Evolutionary conservation across 2,329 filamentous ascomycete species (phyloP).

Genomic region (Clarireedia sp.): DNA sequence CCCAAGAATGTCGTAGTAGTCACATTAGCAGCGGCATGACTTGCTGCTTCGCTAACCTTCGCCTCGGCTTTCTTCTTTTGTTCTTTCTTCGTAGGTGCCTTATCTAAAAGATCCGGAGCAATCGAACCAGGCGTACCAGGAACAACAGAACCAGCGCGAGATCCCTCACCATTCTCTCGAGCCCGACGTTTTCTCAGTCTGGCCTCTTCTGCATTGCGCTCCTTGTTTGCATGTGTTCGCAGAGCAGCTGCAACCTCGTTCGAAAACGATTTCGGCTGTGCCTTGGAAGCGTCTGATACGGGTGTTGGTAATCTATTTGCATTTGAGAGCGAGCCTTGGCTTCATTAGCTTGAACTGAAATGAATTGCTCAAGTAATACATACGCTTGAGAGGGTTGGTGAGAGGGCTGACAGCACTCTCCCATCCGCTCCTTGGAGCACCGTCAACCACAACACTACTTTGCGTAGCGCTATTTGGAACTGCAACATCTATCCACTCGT

Average conservation of each 20-base stretch:
- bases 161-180: conserved; percentile 45
- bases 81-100: conserved; percentile 81
- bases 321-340: conserved; percentile 25
- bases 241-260: conserved; percentile 42
- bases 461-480: conserved; percentile 35
- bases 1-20: conserved; percentile 74
- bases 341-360: conserved; percentile 25
- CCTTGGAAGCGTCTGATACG: conserved; percentile 40
- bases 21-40: conserved; percentile 73
- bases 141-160: conserved; percentile 43
- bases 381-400: conserved; percentile 54
- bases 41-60: conserved; percentile 68
- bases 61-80: conserved; percentile 65
- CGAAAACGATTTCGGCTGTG: conserved; percentile 37
- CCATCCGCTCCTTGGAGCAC: conserved; percentile 28
- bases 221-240: conserved; percentile 54
- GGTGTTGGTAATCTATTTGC: conserved; percentile 37
- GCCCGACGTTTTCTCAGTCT: conserved; percentile 52
- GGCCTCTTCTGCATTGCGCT: conserved; percentile 66
- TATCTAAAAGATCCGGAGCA: conserved; percentile 56
- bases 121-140: conserved; percentile 54
- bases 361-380: conserved; percentile 25
- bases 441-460: conserved; percentile 25
- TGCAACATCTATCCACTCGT: conserved; percentile 68
- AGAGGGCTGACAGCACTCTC: conserved; percentile 46